phyloP scores from a whole-genome alignment of 129 eudicot species.

The Calendula officinalis region DNA sequence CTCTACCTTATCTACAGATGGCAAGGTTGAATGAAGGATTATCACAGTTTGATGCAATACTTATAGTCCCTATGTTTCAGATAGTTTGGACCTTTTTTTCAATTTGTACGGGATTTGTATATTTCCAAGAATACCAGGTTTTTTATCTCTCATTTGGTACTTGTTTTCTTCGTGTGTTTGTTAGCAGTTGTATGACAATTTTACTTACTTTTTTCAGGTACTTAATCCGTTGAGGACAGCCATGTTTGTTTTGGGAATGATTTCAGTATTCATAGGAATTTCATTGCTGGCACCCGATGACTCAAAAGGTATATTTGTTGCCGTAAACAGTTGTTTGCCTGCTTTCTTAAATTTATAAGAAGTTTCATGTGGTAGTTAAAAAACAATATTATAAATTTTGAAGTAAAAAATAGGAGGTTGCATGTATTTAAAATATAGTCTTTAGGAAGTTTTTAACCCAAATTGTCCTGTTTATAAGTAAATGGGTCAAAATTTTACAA shows the following conservation, averaged over 20 bases:
- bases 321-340: no score
- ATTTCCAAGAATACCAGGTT: constrained; percentile 99
- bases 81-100: constrained; percentile 98
- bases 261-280: constrained; percentile 88
- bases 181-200: constrained; percentile 19
- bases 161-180: neutral
- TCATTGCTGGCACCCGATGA: constrained; percentile 96
- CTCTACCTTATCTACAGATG: constrained; percentile 58
- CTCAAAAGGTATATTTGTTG: constrained; percentile 57
- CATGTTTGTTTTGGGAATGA: constrained; percentile 92
- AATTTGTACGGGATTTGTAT: constrained; percentile 94
- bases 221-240: constrained; percentile 73
- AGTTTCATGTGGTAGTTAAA: no score
- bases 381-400: no score
- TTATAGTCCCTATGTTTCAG: constrained; percentile 99
- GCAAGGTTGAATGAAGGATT: constrained; percentile 94
- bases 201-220: constrained; percentile 51
- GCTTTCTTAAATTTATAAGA: no score
- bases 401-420: no score
- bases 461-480: neutral
- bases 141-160: constrained; percentile 19
- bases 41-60: constrained; percentile 85
- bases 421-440: no score
- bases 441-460: no score
- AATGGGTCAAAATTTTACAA: constrained; percentile 4